Evolutionary conservation across 768 basidiomycete genomes (phyloP).

Genomic region (Auricularia sp.): DNA sequence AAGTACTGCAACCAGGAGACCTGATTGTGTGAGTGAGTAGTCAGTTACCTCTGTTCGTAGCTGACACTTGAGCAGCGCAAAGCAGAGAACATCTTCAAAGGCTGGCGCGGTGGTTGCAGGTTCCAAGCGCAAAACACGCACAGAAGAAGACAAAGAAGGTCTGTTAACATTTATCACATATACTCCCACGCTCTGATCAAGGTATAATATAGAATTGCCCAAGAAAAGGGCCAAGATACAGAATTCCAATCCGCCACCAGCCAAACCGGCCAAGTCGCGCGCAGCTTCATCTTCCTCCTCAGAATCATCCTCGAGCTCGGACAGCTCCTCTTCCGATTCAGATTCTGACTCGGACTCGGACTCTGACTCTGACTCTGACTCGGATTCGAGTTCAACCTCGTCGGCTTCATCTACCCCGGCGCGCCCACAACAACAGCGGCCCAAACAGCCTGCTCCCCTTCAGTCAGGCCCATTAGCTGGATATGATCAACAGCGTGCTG

Average conservation of each 20-base stretch:
- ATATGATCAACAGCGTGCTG: background rate
- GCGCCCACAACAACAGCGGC: slow-evolving; percentile 12
- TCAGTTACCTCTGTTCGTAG: background rate
- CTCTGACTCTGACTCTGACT: slow-evolving; percentile 11
- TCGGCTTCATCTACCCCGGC: slow-evolving; percentile 1
- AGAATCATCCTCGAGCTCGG: slow-evolving; percentile 21
- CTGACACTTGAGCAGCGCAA: background rate
- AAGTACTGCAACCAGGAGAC: background rate
- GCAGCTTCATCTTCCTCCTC: slow-evolving; percentile 13
- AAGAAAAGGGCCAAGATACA: background rate
- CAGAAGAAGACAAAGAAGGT: background rate
- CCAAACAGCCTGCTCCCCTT: slow-evolving; percentile 10
- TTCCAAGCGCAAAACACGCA: background rate
- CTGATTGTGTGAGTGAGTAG: background rate
- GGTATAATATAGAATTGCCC: no score
- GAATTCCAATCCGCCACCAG: background rate
- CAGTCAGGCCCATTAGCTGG: background rate
- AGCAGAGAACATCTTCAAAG: no score
- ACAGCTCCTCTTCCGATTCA: slow-evolving; percentile 14
- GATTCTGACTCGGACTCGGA: slow-evolving; percentile 10
- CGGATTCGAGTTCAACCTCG: no score
- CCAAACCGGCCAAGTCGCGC: background rate
- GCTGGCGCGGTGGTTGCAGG: no score
- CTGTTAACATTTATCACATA: background rate
- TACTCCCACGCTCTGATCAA: no score